Base-by-base conservation (phyloP, 345 rosid genomes). In the Acer saccharum region DNA sequence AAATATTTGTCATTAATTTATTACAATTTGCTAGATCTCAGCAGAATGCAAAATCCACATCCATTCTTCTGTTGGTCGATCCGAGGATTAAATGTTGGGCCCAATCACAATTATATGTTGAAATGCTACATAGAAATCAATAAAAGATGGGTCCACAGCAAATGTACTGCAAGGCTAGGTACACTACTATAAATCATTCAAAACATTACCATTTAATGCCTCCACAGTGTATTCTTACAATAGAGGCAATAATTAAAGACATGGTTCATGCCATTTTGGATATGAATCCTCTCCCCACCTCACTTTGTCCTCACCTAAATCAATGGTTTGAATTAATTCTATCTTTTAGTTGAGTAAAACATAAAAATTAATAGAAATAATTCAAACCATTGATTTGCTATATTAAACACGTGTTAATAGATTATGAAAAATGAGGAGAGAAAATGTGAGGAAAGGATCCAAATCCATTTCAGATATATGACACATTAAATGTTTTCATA, bases 21-120 rank as follows among this genome's bases (percentile, higher is more conserved):
- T 43, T 7, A 8, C 2, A 43, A 43, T 7, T 43, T 43, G 11
- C 46, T 8, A 43, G 46, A 43, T 43, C 46, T 43, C 46, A 43
- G 46, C 46, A 1, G 46, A 43, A 0, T 8, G 46, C 46, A 8
- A 43, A 43, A 35, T 35, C 46, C 46, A 43, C 10, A 43, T 43
- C 10, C 46, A 41, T 32, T 32, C 46, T 44, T 52, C 57, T 17
- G 62, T 70, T 70, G 62, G 73, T 52, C n/a, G 61, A 25, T 27
- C 16, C 25, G 61, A 68, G 57, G 61, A 71, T 9, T 71, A 69
- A 50, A 50, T 69, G 21, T 48, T 69, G 73, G 61, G 73, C 21
- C 61, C 23, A 48, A 68, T 25, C 61, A 25, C 41, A 43, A 11
- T 1, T 43, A 43, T 43, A 43, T 7, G 46, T 43, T 43, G 11